phyloP scores from a whole-genome alignment of 1,284 basidiomycete species.

The Hymenochaete sp. region DNA sequence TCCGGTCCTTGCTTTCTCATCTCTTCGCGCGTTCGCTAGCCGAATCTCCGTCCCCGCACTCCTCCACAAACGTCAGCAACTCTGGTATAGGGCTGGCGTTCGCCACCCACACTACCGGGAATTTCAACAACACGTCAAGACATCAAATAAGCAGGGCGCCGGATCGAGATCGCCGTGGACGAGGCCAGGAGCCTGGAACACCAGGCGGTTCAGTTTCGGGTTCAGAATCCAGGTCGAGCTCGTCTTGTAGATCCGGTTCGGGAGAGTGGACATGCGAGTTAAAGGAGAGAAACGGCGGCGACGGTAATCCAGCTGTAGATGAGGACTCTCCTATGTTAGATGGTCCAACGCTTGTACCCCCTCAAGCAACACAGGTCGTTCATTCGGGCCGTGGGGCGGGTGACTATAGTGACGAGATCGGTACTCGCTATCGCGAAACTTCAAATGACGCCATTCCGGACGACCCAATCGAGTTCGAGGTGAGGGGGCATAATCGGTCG shows the following conservation, averaged over 20 bases:
- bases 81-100: too few species aligned
- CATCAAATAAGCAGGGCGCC: too few species aligned
- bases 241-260: constrained; percentile 15
- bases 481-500: constrained; percentile 19
- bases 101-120: too few species aligned
- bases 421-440: background rate
- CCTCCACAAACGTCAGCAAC: background rate
- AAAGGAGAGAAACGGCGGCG: too few species aligned
- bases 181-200: constrained; percentile 4
- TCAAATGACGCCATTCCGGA: constrained; percentile 22
- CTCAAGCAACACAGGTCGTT: background rate
- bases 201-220: too few species aligned
- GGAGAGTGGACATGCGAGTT: constrained; percentile 16
- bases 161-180: too few species aligned
- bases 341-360: background rate
- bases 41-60: background rate
- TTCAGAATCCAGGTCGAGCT: constrained; percentile 13
- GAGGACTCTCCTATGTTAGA: constrained; percentile 23
- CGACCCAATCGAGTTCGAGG: constrained; percentile 31
- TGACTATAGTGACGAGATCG: background rate
- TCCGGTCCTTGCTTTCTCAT: constrained; percentile 59
- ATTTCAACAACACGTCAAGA: too few species aligned
- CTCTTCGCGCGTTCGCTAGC: constrained; percentile 40
- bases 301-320: constrained; percentile 22
- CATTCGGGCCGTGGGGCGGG: background rate